These are phyloP conservation scores for Dendrobium chrysotoxum DNA, from an alignment of 106 monocot species.

Conservation along the genomic window DNA sequence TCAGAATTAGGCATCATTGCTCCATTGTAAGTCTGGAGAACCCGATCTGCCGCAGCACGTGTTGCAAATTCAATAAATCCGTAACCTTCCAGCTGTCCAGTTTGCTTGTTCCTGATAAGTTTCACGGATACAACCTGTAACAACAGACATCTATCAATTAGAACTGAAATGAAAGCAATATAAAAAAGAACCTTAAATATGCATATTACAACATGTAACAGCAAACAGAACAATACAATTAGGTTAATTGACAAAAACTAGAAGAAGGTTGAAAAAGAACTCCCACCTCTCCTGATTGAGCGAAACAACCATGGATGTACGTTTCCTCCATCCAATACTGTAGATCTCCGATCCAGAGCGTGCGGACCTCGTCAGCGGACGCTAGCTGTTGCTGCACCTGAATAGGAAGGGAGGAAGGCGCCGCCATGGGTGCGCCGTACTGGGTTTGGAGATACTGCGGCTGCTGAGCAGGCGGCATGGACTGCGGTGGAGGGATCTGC, in stretches of 20 bases:
- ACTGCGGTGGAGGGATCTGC: conserved; percentile 31
- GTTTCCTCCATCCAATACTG: conserved; percentile 92
- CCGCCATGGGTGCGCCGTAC: conserved; percentile 1
- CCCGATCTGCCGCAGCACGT: conserved; percentile 55
- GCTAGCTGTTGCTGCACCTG: conserved; percentile 5
- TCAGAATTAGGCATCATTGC: conserved; percentile 72
- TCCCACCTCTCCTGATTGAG: conserved; percentile 45
- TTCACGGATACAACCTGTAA: conserved; percentile 67
- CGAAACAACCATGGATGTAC: conserved; percentile 52
- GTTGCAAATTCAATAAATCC: conserved; percentile 82
- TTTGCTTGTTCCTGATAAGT: conserved; percentile 79
- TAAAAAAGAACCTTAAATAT: background rate
- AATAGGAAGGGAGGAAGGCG: background rate
- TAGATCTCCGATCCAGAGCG: conserved; percentile 86
- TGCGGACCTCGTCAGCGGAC: conserved; percentile 54
- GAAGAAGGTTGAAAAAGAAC: background rate
- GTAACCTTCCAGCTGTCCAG: conserved; percentile 71
- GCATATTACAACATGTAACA: background rate
- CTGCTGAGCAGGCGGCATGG: conserved; percentile 16
- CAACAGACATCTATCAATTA: background rate
- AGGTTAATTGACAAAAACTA: background rate
- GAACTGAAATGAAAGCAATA: background rate
- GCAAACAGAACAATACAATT: background rate
- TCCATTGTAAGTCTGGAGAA: conserved; percentile 76
- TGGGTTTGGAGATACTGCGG: conserved; percentile 16